Evolutionary conservation across 805 yeast genomes (phyloP), one percentile per base, ranked within the genome.

Genomic region (Yarrowia sp.): DNA sequence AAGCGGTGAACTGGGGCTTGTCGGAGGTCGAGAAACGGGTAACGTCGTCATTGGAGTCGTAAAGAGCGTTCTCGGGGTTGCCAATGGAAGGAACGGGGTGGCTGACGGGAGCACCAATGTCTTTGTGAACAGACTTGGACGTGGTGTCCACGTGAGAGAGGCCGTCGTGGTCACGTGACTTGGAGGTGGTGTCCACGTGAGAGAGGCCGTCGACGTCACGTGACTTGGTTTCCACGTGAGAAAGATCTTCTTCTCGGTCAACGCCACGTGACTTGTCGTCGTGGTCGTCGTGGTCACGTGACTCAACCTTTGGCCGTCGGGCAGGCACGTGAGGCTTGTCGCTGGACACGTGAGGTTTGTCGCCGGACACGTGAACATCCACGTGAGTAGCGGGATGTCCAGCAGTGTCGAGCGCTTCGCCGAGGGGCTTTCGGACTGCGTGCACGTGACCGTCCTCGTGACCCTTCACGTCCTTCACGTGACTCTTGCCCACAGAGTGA

Each of bases 11-110:
- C 17, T 12, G 10, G n/a, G 60, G 60, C 4, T 39, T 14, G 0
- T 38, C 60, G 6, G 60, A 39, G 6, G 60, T 53, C 1, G 60
- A 38, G 14, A 53, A 53, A 9, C 44, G 43, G 2, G 1, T 15
- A 14, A 53, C 60, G 19, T 53, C 60, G 33, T 53, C 44, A 10
- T 53, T 53, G 13, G 17, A 7, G 15, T 24, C 3, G 60, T 53
- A 53, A 0, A 53, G 44, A 2, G 44, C 20, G 14, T 53, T 6
- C 1, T 53, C 60, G 10, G 60, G 60, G 44, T 53, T 53, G 7
- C 60, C 60, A 52, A 52, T 52, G 9, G 10, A 12, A 9, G n/a
- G 5, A 17, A 24, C 6, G 5, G 9, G 49, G 3, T 50, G 52
- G 9, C 30, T 15, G 6, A 24, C 17, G 9, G 36, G 38, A 50